Conservation (phyloP, 805 yeast species). For the Grigorovia yakushimaensis region DNA sequence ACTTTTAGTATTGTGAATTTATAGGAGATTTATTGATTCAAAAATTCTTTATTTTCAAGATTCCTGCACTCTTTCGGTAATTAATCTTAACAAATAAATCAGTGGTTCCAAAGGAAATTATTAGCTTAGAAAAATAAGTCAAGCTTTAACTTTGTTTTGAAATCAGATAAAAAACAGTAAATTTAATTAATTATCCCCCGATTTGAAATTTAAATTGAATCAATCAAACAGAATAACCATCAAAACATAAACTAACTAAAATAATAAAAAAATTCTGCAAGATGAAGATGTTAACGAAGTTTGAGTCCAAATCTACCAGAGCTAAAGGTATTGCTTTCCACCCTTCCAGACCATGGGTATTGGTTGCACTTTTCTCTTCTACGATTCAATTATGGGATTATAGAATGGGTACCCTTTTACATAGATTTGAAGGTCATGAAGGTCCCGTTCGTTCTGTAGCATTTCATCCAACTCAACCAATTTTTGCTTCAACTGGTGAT, state of each 20-base stretch:
- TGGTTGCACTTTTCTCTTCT: slow-evolving; percentile 91
- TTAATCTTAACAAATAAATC: too few relatives aligned
- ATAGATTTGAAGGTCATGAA: slow-evolving; percentile 94
- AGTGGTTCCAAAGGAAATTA: too few relatives aligned
- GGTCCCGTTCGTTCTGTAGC: slow-evolving; percentile 95
- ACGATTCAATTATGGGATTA: slow-evolving; percentile 99
- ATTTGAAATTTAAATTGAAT: too few relatives aligned
- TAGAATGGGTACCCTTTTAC: slow-evolving; percentile 96
- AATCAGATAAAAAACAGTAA: too few relatives aligned
- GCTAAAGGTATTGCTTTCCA: slow-evolving; percentile 97
- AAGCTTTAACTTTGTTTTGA: too few relatives aligned
- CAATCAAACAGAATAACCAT: not conserved
- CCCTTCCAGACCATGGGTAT: slow-evolving; percentile 87
- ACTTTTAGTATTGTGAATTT: not conserved
- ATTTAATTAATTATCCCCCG: too few relatives aligned
- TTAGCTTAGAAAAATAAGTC: too few relatives aligned
- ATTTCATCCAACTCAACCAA: slow-evolving; percentile 97
- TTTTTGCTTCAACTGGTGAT: slow-evolving; percentile 95
- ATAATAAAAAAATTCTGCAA: slow-evolving; percentile 20
- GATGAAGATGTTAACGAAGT: slow-evolving; percentile 84
- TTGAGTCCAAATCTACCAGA: slow-evolving; percentile 95
- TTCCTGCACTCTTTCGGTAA: not conserved
- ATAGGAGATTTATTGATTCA: not conserved
- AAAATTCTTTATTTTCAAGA: not conserved
- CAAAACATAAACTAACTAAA: not conserved